Conservation (phyloP, 345 rosid genomes). For the Euphorbia peplus region DNA sequence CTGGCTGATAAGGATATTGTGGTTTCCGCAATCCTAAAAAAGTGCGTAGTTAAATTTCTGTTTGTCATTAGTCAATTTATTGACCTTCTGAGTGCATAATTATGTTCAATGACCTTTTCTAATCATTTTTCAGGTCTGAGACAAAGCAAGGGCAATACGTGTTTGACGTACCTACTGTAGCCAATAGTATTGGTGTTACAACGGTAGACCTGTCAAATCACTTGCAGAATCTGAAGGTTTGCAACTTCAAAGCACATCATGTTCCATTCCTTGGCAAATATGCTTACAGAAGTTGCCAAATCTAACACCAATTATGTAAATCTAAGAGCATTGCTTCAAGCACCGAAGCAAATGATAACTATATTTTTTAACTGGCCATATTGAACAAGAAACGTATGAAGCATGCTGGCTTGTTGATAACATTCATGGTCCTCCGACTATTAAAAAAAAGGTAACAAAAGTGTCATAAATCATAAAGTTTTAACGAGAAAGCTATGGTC, state of each 20-base stretch:
- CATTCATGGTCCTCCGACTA: too few species aligned
- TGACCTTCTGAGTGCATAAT: slow-evolving; percentile 4
- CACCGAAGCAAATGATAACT: background rate
- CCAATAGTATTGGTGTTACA: slow-evolving; percentile 53
- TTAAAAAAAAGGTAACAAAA: too few species aligned
- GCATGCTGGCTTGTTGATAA: background rate
- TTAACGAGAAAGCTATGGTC: too few species aligned
- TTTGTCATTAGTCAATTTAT: slow-evolving; percentile 3
- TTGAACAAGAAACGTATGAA: background rate
- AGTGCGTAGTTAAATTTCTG: slow-evolving; percentile 31
- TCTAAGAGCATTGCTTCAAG: background rate
- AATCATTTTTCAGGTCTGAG: slow-evolving; percentile 51
- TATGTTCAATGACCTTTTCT: slow-evolving; percentile 9
- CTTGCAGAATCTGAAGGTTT: slow-evolving; percentile 76
- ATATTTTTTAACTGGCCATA: too few species aligned
- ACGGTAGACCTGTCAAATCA: slow-evolving; percentile 50
- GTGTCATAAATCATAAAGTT: too few species aligned
- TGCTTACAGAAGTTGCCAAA: background rate
- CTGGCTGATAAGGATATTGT: slow-evolving; percentile 62
- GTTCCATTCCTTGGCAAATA: background rate
- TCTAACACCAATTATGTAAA: background rate
- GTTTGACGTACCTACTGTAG: slow-evolving; percentile 62
- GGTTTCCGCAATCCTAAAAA: slow-evolving; percentile 71
- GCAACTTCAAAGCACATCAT: background rate
- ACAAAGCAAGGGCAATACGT: slow-evolving; percentile 65